Conservation (phyloP, 2,329 filamentous ascomycete genomes). For the Fusarium domesticum region DNA sequence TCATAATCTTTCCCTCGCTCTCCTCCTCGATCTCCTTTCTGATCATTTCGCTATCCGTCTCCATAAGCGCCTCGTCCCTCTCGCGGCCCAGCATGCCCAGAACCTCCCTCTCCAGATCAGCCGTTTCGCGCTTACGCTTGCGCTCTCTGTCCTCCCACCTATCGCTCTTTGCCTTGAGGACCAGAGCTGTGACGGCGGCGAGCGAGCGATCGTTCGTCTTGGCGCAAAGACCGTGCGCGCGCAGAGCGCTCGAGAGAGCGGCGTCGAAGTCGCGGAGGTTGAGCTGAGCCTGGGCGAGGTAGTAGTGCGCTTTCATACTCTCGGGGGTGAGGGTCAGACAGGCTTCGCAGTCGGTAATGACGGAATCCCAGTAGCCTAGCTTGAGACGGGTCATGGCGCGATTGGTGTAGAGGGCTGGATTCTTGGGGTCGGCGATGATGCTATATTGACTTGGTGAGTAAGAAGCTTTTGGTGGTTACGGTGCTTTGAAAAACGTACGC, state of each 20-base stretch:
- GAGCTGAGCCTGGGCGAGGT: conserved; percentile 81
- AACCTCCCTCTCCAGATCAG: conserved; percentile 59
- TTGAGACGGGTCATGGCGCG: conserved; percentile 79
- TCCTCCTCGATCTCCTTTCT: conserved; percentile 47
- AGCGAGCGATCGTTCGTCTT: conserved; percentile 63
- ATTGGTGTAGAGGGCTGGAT: conserved; percentile 83
- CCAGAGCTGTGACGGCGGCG: conserved; percentile 66
- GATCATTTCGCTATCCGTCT: conserved; percentile 46
- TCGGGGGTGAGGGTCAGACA: conserved; percentile 64
- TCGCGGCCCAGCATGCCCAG: conserved; percentile 50
- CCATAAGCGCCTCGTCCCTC: conserved; percentile 41
- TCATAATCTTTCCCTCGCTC: conserved; percentile 44
- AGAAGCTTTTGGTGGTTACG: conserved; percentile 10
- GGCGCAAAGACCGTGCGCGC: conserved; percentile 70
- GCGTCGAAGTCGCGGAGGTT: conserved; percentile 62
- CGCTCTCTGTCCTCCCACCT: conserved; percentile 77
- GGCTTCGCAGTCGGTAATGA: conserved; percentile 71
- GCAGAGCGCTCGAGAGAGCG: conserved; percentile 66
- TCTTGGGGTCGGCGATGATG: conserved; percentile 73
- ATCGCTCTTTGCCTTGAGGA: conserved; percentile 78
- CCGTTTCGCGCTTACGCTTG: conserved; percentile 52
- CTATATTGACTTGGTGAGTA: conserved; percentile 41
- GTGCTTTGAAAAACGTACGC: conserved; percentile 48
- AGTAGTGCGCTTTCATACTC: conserved; percentile 80
- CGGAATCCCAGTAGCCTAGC: conserved; percentile 68